Conservation (phyloP, 176 grass and related monocot genomes). For the Lolium rigidum region DNA sequence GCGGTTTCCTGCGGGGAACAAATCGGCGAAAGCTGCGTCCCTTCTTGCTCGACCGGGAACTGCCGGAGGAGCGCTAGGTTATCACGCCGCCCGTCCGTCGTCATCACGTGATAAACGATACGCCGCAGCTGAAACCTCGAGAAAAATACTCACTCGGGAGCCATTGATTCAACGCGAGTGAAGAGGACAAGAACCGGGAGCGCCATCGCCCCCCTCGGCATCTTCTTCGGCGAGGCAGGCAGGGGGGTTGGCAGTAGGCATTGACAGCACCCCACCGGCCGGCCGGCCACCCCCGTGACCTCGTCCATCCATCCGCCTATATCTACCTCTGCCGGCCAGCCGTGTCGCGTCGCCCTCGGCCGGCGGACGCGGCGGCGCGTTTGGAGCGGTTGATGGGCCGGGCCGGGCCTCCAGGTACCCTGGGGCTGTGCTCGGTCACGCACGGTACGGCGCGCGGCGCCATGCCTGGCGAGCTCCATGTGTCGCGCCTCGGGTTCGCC, state of each 20-base stretch:
- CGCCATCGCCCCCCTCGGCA: not conserved
- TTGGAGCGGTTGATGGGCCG: not conserved
- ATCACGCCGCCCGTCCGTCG: not conserved
- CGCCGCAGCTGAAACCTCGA: not conserved
- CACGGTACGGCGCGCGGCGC: not conserved
- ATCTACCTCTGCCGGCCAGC: not conserved
- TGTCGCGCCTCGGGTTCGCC: conserved; percentile 50
- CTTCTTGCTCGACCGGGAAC: not conserved
- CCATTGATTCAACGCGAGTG: too few relatives aligned
- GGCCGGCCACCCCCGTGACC: not conserved
- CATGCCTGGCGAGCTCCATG: conserved; percentile 31
- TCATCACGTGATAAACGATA: not conserved
- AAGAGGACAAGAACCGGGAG: not conserved
- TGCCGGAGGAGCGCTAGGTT: not conserved
- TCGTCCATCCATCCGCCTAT: not conserved
- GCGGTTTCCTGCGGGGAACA: not conserved
- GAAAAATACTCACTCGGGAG: too few relatives aligned
- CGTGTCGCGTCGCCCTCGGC: conserved; percentile 15
- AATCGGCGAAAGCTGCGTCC: not conserved
- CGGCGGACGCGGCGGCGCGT: not conserved
- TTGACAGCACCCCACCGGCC: not conserved
- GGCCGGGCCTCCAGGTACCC: not conserved
- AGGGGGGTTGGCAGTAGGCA: conserved; percentile 10
- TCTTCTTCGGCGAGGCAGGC: conserved; percentile 34
- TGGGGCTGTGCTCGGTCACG: too few relatives aligned